phyloP scores from a whole-genome alignment of 139 green algal species.

The Micractinium conductrix region DNA sequence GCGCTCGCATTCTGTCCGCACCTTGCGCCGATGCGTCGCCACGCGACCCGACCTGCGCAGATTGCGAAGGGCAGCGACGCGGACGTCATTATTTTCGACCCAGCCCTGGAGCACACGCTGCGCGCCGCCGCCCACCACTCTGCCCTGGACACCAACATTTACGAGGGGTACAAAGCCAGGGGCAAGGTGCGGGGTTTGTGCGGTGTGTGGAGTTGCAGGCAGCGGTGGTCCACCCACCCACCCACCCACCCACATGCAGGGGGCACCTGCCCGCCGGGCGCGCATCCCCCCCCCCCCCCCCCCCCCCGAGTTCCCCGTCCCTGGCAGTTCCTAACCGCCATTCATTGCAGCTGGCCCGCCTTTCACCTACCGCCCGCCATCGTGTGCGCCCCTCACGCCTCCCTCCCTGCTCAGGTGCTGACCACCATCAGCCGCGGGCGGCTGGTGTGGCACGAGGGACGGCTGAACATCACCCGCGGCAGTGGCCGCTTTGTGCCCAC shows the following conservation, averaged over 20 bases:
- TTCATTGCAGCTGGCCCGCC: too few relatives aligned
- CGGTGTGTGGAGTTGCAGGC: background rate
- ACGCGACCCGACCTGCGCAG: too few relatives aligned
- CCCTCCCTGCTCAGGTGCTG: constrained; percentile 65
- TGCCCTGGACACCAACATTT: constrained; percentile 94
- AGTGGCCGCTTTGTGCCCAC: constrained; percentile 60
- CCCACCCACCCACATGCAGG: too few relatives aligned
- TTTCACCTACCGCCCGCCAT: too few relatives aligned
- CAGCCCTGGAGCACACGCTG: constrained; percentile 73
- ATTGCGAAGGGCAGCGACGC: constrained; percentile 87
- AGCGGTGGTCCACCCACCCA: too few relatives aligned
- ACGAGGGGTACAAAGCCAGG: constrained; percentile 80
- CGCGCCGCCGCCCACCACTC: constrained; percentile 82
- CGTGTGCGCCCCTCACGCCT: too few relatives aligned
- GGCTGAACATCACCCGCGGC: constrained; percentile 69
- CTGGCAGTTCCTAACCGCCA: too few relatives aligned
- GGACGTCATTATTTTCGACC: constrained; percentile 95
- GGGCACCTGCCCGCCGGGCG: too few relatives aligned
- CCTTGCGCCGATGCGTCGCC: too few relatives aligned
- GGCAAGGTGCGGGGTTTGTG: constrained; percentile 54
- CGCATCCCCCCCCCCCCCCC: too few relatives aligned
- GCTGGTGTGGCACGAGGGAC: constrained; percentile 85
- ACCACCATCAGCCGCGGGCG: constrained; percentile 89
- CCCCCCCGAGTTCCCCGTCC: too few relatives aligned
- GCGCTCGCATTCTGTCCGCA: too few relatives aligned